Conservation (phyloP, 2,329 filamentous ascomycete genomes). For the Colletotrichum sp. region DNA sequence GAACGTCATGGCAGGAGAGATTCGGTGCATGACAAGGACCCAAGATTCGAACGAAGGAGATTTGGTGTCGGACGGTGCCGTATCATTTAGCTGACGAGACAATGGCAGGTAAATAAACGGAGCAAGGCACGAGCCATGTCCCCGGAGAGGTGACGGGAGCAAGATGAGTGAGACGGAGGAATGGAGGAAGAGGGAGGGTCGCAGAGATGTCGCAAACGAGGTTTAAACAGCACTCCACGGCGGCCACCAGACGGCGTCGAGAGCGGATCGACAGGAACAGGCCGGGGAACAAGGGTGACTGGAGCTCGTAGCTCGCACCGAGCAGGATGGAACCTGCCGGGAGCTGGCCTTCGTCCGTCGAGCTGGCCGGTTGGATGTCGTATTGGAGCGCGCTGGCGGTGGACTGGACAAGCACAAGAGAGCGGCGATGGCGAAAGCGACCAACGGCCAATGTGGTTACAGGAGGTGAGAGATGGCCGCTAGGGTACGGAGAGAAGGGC, state of each 20-base stretch:
- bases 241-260: not conserved
- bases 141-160: not conserved
- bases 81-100: slow-evolving; percentile 24
- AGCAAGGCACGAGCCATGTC: slow-evolving; percentile 16
- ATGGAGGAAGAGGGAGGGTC: not conserved
- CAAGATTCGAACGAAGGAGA: not conserved
- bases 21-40: slow-evolving; percentile 49
- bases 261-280: slow-evolving; percentile 15
- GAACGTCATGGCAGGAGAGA: slow-evolving; percentile 63
- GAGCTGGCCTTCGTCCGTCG: not conserved
- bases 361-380: slow-evolving; percentile 3
- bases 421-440: slow-evolving; percentile 2
- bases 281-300: not conserved
- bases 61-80: not conserved
- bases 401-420: not conserved
- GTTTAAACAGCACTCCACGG: slow-evolving; percentile 14
- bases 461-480: not conserved
- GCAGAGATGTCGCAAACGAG: slow-evolving; percentile 10
- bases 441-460: slow-evolving; percentile 1
- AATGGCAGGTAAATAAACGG: slow-evolving; percentile 18
- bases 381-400: not conserved
- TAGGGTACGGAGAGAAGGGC: not conserved
- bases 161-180: not conserved
- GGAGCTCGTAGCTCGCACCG: not conserved
- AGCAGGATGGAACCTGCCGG: slow-evolving; percentile 18